Evolutionary conservation across 164 flowering plant species (phyloP).

Genomic region (Magnolia sinica): DNA sequence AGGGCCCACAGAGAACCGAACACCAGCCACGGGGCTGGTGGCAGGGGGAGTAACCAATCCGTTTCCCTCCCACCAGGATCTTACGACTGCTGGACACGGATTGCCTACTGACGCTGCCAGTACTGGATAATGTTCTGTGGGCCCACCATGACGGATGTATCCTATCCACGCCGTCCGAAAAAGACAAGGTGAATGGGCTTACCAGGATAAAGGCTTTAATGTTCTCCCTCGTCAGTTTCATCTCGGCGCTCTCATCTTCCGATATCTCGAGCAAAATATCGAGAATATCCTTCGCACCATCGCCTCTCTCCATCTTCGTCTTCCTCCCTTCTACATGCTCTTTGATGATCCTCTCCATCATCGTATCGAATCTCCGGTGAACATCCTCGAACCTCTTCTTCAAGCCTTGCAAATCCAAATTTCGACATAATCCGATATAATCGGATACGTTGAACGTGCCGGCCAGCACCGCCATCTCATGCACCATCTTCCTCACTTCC

Average conservation of each 20-base stretch:
- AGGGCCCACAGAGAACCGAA: too few species aligned
- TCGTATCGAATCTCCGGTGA: constrained; percentile 31
- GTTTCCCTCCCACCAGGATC: too few species aligned
- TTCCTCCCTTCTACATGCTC: constrained; percentile 28
- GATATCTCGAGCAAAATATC: constrained; percentile 42
- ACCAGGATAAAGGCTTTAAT: constrained; percentile 65
- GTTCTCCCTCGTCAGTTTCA: constrained; percentile 40
- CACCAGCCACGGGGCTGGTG: too few species aligned
- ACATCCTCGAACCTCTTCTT: constrained; percentile 32
- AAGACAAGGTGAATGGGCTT: neutral
- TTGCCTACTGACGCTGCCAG: too few species aligned
- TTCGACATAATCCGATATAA: constrained; percentile 35
- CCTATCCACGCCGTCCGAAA: too few species aligned
- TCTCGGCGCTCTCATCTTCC: constrained; percentile 38
- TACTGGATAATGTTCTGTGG: too few species aligned
- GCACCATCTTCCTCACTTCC: constrained; percentile 23
- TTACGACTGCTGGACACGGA: too few species aligned
- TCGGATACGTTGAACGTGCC: constrained; percentile 52
- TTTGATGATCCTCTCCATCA: constrained; percentile 42
- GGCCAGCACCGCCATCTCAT: constrained; percentile 34
- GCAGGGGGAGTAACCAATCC: too few species aligned
- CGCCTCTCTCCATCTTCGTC: constrained; percentile 9
- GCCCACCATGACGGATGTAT: too few species aligned
- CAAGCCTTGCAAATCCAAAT: constrained; percentile 45
- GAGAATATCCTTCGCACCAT: constrained; percentile 41